These are phyloP conservation scores for Yamadazyma aaseri DNA, from an alignment of 1,139 yeast species.

Conservation along the genomic window DNA sequence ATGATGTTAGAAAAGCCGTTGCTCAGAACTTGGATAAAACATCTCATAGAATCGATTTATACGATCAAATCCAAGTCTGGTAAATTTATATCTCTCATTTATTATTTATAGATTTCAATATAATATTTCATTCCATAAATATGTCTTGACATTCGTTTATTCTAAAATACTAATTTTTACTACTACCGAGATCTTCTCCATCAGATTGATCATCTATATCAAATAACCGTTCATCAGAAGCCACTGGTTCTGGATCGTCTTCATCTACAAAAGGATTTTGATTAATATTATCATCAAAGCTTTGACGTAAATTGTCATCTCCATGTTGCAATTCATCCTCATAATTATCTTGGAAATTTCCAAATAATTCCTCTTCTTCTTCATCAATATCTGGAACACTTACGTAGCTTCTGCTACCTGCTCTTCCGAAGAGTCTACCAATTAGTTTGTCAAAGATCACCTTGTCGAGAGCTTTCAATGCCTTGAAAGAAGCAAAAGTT, in stretches of 20 bases:
- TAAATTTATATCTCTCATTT: too few species aligned
- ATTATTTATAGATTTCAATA: too few species aligned
- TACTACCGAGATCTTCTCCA: constrained; percentile 23
- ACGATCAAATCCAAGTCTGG: constrained; percentile 43
- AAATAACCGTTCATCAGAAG: constrained; percentile 35
- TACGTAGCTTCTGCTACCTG: constrained; percentile 44
- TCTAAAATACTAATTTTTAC: too few species aligned
- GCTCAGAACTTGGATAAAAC: constrained; percentile 26
- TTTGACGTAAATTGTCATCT: constrained; percentile 14
- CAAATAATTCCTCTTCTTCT: constrained; percentile 51
- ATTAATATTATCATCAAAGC: constrained; percentile 16
- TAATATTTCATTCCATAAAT: too few species aligned
- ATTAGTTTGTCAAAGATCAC: constrained; percentile 35
- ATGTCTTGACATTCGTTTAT: too few species aligned
- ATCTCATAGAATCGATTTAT: constrained; percentile 39
- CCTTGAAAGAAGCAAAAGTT: constrained; percentile 38
- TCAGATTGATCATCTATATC: constrained; percentile 40
- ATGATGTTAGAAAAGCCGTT: constrained; percentile 34
- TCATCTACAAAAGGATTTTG: constrained; percentile 10
- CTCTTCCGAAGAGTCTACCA: constrained; percentile 36
- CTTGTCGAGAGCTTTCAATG: constrained; percentile 35
- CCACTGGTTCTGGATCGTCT: constrained; percentile 13
- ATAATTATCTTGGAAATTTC: constrained; percentile 45
- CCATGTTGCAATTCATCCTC: constrained; percentile 49
- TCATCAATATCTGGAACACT: constrained; percentile 45